Evolutionary conservation across 2,329 filamentous ascomycete species (phyloP).

Genomic region (Neocatenulostroma microsporum): DNA sequence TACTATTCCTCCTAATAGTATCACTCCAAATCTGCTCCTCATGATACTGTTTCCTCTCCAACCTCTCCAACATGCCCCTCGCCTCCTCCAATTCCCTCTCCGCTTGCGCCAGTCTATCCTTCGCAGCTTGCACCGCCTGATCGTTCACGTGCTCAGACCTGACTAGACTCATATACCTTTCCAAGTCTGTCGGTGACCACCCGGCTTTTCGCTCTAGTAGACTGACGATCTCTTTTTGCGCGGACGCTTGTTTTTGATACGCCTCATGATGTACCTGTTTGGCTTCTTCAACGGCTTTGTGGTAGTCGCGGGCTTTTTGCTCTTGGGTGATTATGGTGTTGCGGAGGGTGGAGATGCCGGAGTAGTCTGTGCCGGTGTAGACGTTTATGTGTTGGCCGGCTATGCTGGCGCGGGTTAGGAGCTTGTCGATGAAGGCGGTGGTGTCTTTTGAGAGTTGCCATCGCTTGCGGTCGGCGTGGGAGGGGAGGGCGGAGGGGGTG

Average conservation of each 20-base stretch:
- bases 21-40: conserved; percentile 99
- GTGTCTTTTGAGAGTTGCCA: conserved; percentile 55
- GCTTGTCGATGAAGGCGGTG: conserved; percentile 72
- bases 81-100: conserved; percentile 76
- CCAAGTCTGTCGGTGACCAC: conserved; percentile 79
- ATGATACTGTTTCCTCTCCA: conserved; percentile 86
- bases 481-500: too few species aligned
- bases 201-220: conserved; percentile 88
- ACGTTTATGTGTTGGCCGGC: conserved; percentile 87
- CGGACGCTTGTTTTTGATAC: conserved; percentile 72
- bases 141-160: conserved; percentile 90
- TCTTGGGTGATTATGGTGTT: conserved; percentile 63
- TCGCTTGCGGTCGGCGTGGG: conserved; percentile 46
- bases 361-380: conserved; percentile 78
- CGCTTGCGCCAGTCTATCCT: conserved; percentile 62
- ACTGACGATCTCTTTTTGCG: conserved; percentile 91
- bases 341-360: conserved; percentile 80
- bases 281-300: conserved; percentile 59
- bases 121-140: conserved; percentile 65
- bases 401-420: conserved; percentile 76
- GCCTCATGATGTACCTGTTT: conserved; percentile 75
- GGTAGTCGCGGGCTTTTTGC: conserved; percentile 50
- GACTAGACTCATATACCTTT: conserved; percentile 90
- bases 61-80: conserved; percentile 64
- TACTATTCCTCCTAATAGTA: conserved; percentile 90